Base-by-base conservation (phyloP, 2,329 filamentous ascomycete genomes). In the Fusarium sp. region DNA sequence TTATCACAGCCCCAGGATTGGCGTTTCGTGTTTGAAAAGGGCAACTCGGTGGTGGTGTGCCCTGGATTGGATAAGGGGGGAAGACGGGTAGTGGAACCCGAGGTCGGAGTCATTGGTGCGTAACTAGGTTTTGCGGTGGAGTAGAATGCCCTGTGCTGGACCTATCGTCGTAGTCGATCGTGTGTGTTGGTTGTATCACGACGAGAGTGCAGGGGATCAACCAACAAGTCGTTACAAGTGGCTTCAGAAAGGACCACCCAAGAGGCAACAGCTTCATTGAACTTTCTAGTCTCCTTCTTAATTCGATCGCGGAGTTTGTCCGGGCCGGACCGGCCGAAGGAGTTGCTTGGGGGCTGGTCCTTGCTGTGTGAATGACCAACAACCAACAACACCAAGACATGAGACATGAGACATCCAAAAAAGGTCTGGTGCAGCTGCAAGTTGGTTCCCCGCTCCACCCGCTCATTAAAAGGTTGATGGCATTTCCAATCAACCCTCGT, bases 1-100 rank as follows among this genome's bases (percentile, higher is more conserved):
- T 76, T 86, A 33, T 86, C 84, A 5, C 84, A 86, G 61, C 83
- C 84, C 1, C 76, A 78, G 7, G 84, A 85, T 33, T 84, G 81
- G 77, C 70, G 69, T 4, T 82, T 84, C 48, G 67, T 78, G 9
- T 79, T 78, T 61, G 66, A 60, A 8, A 61, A 22, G 4, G 48
- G 50, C 22, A 27, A 39, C 31, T 18, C 75, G 7, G 75, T 81
- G 13, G 73, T 81, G 6, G 29, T 57, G 52, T 76, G 78, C 31
- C 75, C 79, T n/a, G 81, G 80, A 1, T 50, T 82, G 43, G 69
- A 76, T 52, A 82, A 81, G 45, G 75, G 80, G 31, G 78, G 77
- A 11, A 69, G 60, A 27, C 69, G 64, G 8, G 73, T 24, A 22
- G n/a, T 24, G 31, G 52, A 57, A 6, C 31, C 52, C n/a, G 52